phyloP scores from a whole-genome alignment of 495 filamentous ascomycete genomes.

The Neurospora tetrasperma region DNA sequence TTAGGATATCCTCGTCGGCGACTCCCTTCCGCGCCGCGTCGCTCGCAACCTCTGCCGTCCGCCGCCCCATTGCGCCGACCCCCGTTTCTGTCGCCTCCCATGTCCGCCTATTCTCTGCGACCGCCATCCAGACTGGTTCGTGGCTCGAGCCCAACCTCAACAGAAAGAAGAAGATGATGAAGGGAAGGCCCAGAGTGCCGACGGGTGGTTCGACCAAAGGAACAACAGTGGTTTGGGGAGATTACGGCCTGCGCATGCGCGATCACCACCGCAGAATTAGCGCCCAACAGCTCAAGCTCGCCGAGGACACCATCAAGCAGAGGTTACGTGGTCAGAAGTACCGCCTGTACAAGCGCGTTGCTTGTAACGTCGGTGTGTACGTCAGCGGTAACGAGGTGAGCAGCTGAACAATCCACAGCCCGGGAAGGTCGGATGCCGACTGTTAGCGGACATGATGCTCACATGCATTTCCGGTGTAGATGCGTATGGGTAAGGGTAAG shows the following conservation, averaged over 20 bases:
- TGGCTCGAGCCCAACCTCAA: conserved; percentile 74
- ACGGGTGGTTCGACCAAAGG: conserved; percentile 87
- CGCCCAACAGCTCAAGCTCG: conserved; percentile 74
- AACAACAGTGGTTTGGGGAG: conserved; percentile 92
- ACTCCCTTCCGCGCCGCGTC: conserved; percentile 18
- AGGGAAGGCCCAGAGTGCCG: conserved; percentile 76
- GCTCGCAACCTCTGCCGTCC: conserved; percentile 18
- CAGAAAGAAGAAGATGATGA: conserved; percentile 75
- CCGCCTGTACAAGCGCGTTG: conserved; percentile 78
- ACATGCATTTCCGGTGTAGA: conserved; percentile 24
- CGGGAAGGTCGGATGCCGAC: neutral
- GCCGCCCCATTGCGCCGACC: conserved; percentile 3
- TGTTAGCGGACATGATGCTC: conserved; percentile 3
- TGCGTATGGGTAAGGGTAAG: conserved; percentile 98
- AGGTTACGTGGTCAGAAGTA: conserved; percentile 87
- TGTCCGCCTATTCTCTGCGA: conserved; percentile 64
- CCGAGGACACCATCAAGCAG: conserved; percentile 83
- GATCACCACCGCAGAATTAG: conserved; percentile 89
- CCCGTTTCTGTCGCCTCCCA: conserved; percentile 9
- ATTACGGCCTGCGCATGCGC: conserved; percentile 87
- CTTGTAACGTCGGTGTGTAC: conserved; percentile 89
- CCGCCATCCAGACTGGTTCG: conserved; percentile 45
- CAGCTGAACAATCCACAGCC: neutral
- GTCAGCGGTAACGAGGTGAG: conserved; percentile 83
- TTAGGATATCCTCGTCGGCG: conserved; percentile 27